A percentile compares a stretch with the other conserved stretches of the same genome.
These are phyloP conservation scores for Russula brevipes DNA, from an alignment of 768 basidiomycete species.

Conservation along the genomic window DNA sequence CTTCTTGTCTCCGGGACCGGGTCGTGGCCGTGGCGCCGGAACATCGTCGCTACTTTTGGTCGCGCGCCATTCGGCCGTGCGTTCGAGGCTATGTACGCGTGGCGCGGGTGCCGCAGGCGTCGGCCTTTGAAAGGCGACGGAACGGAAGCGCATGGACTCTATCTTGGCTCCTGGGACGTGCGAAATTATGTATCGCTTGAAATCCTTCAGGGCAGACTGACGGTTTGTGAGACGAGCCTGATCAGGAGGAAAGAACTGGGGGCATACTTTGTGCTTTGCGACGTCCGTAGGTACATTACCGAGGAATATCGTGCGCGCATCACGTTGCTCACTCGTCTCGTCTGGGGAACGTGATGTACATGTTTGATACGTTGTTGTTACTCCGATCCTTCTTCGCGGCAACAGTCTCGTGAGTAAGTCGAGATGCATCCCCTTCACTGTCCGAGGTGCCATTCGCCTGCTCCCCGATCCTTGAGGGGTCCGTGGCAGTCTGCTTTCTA, in stretches of 20 bases:
- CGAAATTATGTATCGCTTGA: conserved; percentile 71
- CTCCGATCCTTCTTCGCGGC: conserved; percentile 29
- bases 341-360: conserved; percentile 54
- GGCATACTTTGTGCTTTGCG: conserved; percentile 66
- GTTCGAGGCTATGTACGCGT: conserved; percentile 51
- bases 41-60: conserved; percentile 33
- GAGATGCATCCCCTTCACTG: conserved; percentile 33
- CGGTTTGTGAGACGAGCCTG: background rate
- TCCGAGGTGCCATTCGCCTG: conserved; percentile 32
- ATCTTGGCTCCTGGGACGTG: conserved; percentile 72
- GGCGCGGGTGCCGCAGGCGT: conserved; percentile 42
- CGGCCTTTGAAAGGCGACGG: conserved; percentile 82
- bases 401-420: conserved; percentile 63
- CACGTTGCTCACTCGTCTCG: conserved; percentile 68
- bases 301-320: conserved; percentile 85
- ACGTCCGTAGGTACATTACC: conserved; percentile 81
- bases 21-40: conserved; percentile 35
- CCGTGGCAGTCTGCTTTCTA: conserved; percentile 17
- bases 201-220: conserved; percentile 68
- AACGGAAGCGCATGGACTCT: conserved; percentile 91
- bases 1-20: conserved; percentile 84
- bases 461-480: conserved; percentile 22
- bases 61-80: conserved; percentile 54
- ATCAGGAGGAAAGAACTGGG: background rate
- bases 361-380: conserved; percentile 30